Percentiles rank a stretch among this genome's conserved stretches.
Conservation (phyloP, 495 filamentous ascomycete species). For the Daldinia bambusicola region DNA sequence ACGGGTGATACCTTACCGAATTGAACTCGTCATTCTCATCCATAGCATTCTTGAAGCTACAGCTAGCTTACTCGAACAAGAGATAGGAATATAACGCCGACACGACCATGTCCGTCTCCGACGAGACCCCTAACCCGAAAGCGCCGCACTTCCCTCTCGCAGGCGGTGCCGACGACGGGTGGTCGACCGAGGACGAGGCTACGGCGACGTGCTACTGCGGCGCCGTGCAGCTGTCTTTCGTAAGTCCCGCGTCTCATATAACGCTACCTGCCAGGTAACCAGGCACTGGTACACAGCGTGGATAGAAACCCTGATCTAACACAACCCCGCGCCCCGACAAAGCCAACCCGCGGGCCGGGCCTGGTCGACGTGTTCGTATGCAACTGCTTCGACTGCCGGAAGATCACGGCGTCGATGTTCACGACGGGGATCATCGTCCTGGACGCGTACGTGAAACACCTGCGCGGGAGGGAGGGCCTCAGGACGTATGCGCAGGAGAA, state of each 20-base stretch:
- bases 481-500: constrained; percentile 52
- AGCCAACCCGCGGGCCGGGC: constrained; percentile 57
- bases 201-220: constrained; percentile 52
- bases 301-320: constrained; percentile 12
- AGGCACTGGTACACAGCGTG: too few species aligned
- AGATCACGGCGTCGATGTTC: constrained; percentile 69
- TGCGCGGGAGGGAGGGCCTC: constrained; percentile 59
- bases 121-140: not conserved
- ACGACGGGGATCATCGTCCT: constrained; percentile 63
- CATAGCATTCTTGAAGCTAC: too few species aligned
- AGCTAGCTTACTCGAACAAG: not conserved
- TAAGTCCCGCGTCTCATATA: constrained; percentile 44
- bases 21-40: too few species aligned
- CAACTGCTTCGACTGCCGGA: constrained; percentile 67
- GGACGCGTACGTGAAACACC: constrained; percentile 55
- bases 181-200: constrained; percentile 4
- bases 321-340: too few species aligned
- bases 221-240: constrained; percentile 63
- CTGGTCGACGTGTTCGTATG: constrained; percentile 64
- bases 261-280: too few species aligned
- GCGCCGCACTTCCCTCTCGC: not conserved
- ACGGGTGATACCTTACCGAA: too few species aligned
- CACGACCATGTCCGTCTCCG: not conserved
- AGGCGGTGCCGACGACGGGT: not conserved
- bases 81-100: not conserved